Conservation (phyloP, 495 filamentous ascomycete genomes). For the Lophiotrema nucula region DNA sequence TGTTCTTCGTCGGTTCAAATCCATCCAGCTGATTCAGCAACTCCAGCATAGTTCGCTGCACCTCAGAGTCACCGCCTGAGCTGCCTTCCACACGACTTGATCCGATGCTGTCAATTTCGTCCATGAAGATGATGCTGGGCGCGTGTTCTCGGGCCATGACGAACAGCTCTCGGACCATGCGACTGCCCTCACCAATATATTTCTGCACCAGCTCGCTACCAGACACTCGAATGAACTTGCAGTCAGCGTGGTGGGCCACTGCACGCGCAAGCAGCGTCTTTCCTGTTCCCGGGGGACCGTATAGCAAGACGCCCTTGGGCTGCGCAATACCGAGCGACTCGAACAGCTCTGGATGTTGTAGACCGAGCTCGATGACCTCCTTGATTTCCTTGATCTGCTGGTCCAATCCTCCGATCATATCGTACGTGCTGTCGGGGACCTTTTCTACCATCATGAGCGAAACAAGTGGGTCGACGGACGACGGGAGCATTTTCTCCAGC, state of each 20-base stretch:
- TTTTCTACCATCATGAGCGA: slow-evolving; percentile 99
- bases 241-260: slow-evolving; percentile 96
- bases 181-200: slow-evolving; percentile 96
- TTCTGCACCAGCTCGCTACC: slow-evolving; percentile 97
- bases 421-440: slow-evolving; percentile 98
- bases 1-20: slow-evolving; percentile 99
- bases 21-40: slow-evolving; percentile 97
- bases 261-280: slow-evolving; percentile 95
- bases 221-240: slow-evolving; percentile 96
- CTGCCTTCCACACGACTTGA: slow-evolving; percentile 94
- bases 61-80: slow-evolving; percentile 95
- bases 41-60: slow-evolving; percentile 99
- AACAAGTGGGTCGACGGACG: slow-evolving; percentile 94
- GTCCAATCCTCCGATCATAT: slow-evolving; percentile 99
- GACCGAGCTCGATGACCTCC: slow-evolving; percentile 97
- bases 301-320: slow-evolving; percentile 94
- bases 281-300: slow-evolving; percentile 93
- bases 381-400: slow-evolving; percentile 99
- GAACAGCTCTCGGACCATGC: slow-evolving; percentile 98
- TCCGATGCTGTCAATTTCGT: slow-evolving; percentile 99
- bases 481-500: slow-evolving; percentile 95
- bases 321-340: slow-evolving; percentile 98
- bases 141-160: slow-evolving; percentile 99
- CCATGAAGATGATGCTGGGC: slow-evolving; percentile 99
- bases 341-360: slow-evolving; percentile 98